Base-by-base conservation (phyloP, 176 grass and related monocot genomes). In the Hsuehochloa calcarea region DNA sequence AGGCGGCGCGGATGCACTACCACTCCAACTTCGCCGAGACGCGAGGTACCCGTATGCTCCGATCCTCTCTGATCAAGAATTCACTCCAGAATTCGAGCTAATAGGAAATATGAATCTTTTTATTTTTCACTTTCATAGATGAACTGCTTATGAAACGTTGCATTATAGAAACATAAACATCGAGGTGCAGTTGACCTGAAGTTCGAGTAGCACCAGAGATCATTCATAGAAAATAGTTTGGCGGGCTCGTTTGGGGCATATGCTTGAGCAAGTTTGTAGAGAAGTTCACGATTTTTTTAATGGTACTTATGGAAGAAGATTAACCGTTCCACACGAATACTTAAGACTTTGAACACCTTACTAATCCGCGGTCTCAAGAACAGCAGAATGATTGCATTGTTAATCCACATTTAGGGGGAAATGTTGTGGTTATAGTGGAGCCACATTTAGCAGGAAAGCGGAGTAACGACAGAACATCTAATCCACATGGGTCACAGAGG, bases 21-120 rank as follows among this genome's bases (percentile, higher is more conserved):
- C 96, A 99, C 84, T 99, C 96, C 26, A 96, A 99, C 60, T 99
- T 99, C 71, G 86, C 93, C 19, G 90, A 94, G 58, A 94, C 62
- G 6, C 60, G 90, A 92, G 96, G 96, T 91, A 94, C 79, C 79
- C 52, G 35, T 39, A 10, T 40, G 6, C 20, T 74, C 31, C 5
- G 13, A 39, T 82, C 76, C 6, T 79, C 58, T 59, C 58, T 59
- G 17, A 38, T 27, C 70, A 74, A 39, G 6, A 65, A 40, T 54
- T 84, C 67, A 3, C 44, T 71, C 19, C 49, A 17, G 0, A n/a
- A 79, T 51, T 80, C 3, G 5, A 22, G 25, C 19, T n/a, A 14
- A 12, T n/a, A 44, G 11, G 1, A 44, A 83, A 41, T 6, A 34
- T 40, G 1, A 8, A 69, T n/a, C 29, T 1, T 25, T 70, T 75